Base-by-base conservation (phyloP, 2,329 filamentous ascomycete species). In the Sporothrix euskadiensis region DNA sequence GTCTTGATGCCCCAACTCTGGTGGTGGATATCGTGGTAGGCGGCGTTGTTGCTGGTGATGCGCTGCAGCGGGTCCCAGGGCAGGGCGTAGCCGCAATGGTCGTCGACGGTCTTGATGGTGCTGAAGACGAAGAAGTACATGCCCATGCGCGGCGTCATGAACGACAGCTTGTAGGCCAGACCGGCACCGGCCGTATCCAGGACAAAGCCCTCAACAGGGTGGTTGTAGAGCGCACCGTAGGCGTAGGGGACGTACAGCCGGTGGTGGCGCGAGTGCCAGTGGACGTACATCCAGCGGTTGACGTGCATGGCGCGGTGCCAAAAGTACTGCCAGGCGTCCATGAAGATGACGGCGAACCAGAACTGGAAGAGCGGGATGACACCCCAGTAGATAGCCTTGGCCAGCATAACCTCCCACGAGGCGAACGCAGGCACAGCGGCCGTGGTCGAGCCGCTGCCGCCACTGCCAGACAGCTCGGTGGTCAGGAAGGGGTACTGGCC, bases 1-100 rank as follows among this genome's bases (percentile, higher is more conserved):
- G 91, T 92, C 88, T 98, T 99, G 87, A 99, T 97, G 73, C 96
- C 96, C 94, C 95, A 98, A 82, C 93, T 97, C 83, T 99, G 96
- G 83, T 99, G 96, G 83, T 99, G 96, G 74, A 99, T 95, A 80
- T 99, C 96, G 80, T 99, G 96, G 82, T 98, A 99, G 49, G 91
- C 91, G 35, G 96, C 95, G 78, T 98, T 98, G 86, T 99, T 98
- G 81, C 92, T 92, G 61, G 94, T 97, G 75, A 98, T 87, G 80
- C 92, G 90, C 85, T 98, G 94, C 71, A 98, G 85, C 1, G 95
- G 95, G 81, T 99, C 96, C 89, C 92, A 98, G 1, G 96, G 96
- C 75, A 99, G 91, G n/a, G 90, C 87, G 80, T 98, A 99, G 76
- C 96, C 96, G 82, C 95, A 98, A 84, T 99, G 96, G 80, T 99